Evolutionary conservation across 371 early-diverging fungal genomes (phyloP), one percentile per base, ranked within the genome.

Genomic region (Mortierella sp.): DNA sequence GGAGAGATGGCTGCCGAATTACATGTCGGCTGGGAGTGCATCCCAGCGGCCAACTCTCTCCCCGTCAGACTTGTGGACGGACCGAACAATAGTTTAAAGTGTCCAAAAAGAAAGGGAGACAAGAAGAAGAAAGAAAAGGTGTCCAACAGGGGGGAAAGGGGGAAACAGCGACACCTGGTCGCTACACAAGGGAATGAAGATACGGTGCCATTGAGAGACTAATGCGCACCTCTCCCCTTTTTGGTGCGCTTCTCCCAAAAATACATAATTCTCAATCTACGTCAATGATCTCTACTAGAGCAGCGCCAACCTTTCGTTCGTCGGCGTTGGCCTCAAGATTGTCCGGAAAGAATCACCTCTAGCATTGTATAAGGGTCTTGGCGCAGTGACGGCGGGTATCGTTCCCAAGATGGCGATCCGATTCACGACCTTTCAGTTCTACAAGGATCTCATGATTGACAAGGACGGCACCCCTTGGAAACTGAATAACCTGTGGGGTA

Each of bases 391-490:
- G n/a, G 85, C 95, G 15, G 98, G 98, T 65, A 98, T 98, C 74
- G 97, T 98, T 11, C 99, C 99, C 67, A 98, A 98, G 88, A 98
- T 98, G 98, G 97, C 98, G 43, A 98, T 98, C 72, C 92, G 99
- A 30, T 98, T 98, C 87, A 93, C 95, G 18, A 96, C 96, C 62
- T 98, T 98, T 80, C 98, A 98, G 82, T 84, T 87, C 56, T 98
- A 95, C 89, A 98, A 98, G 86, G 83, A 87, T n/a, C 80, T 82
- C 74, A 72, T 97, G 81, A 92, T 94, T 28, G 88, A 93, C 83
- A 82, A 86, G 23, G 76, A 83, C 19, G 95, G 95, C 48, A 84
- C 86, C 19, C 91, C 91, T 15, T 84, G 87, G 71, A 91, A 93
- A 16, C 75, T 80, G n/a, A 91, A 89, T 26, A 92, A 93, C 64